A percentile compares a stretch with the other conserved stretches of the same genome.
These are phyloP conservation scores for Protomyces gravidus DNA, from an alignment of 1,139 yeast species.

Conservation along the genomic window DNA sequence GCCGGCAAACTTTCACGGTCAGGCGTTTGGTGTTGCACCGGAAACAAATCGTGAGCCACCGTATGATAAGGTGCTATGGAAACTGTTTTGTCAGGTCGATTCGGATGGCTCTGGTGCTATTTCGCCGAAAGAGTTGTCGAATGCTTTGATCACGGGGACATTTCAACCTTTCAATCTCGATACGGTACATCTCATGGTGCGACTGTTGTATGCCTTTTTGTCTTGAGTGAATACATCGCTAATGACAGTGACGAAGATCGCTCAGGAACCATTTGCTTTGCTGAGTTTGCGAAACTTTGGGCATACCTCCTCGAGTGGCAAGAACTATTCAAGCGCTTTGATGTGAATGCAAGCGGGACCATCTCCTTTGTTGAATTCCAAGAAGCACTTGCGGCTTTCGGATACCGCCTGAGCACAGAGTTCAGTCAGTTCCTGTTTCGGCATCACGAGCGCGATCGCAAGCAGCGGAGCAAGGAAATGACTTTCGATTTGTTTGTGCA, in stretches of 20 bases:
- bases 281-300: slow-evolving; percentile 48
- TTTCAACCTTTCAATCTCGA: slow-evolving; percentile 16
- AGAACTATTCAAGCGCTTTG: slow-evolving; percentile 63
- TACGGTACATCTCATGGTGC: slow-evolving; percentile 18
- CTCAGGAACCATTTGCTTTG: slow-evolving; percentile 21
- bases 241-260: slow-evolving; percentile 27
- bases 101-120: slow-evolving; percentile 25
- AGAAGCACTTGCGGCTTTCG: slow-evolving; percentile 63
- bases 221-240: no score
- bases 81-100: slow-evolving; percentile 24
- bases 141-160: slow-evolving; percentile 17
- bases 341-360: slow-evolving; percentile 56
- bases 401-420: slow-evolving; percentile 61
- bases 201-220: no score
- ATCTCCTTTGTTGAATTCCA: slow-evolving; percentile 68
- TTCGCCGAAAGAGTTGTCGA: slow-evolving; percentile 9
- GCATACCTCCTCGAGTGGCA: slow-evolving; percentile 66
- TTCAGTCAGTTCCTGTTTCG: slow-evolving; percentile 55
- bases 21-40: slow-evolving; percentile 20
- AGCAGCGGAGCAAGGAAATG: slow-evolving; percentile 51
- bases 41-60: slow-evolving; percentile 9
- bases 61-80: slow-evolving; percentile 23
- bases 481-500: slow-evolving; percentile 80
- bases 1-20: slow-evolving; percentile 17
- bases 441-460: slow-evolving; percentile 39